Evolutionary conservation across 768 basidiomycete genomes (phyloP), one percentile per base, ranked within the genome.

Genomic region (Porphyrellus cyaneotinctus): DNA sequence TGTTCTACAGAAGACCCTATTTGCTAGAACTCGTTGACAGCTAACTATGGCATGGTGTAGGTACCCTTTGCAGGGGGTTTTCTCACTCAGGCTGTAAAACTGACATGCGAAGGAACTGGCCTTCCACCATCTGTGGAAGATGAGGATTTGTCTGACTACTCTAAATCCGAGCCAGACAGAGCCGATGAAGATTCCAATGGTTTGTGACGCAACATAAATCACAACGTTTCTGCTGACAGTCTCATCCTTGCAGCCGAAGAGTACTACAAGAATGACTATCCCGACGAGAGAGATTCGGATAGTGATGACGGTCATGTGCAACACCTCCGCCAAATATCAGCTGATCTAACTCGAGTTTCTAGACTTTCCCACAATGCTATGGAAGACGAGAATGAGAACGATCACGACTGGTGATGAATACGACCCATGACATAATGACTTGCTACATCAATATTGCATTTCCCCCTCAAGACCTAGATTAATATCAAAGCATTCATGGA

Each of bases 131-230:
- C 78, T 2, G 69, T 76, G 14, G 77, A 73, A 28, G 80, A 84
- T 57, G 68, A 74, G 6, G 67, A 74, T 4, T 76, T 82, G 58
- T 83, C 84, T 41, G 81, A 83, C 15, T 73, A 78, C 11, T 84
- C 83, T 20, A 84, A 84, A 36, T 82, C 80, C 0, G 84, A 85
- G 58, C 76, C 76, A 58, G 84, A 88, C 51, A 85, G 87, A 57
- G 88, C 80, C 4, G 88, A 91, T 53, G 90, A 91, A 58, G 90
- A 91, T 60, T 91, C 89, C 0, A 91, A 91, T 68, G 87, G 89
- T 88, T 41, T 35, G 70, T 65, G 11, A 32, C 12, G 20, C 4
- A 42, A 33, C 11, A 26, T 9, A 6, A 24, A 23, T 30, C 13
- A 2, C 35, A 2, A n/a, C 11, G 14, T 22, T 26, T n/a, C 6